Evolutionary conservation across 441 rosid species (phyloP).

Genomic region (Populus hybrid): DNA sequence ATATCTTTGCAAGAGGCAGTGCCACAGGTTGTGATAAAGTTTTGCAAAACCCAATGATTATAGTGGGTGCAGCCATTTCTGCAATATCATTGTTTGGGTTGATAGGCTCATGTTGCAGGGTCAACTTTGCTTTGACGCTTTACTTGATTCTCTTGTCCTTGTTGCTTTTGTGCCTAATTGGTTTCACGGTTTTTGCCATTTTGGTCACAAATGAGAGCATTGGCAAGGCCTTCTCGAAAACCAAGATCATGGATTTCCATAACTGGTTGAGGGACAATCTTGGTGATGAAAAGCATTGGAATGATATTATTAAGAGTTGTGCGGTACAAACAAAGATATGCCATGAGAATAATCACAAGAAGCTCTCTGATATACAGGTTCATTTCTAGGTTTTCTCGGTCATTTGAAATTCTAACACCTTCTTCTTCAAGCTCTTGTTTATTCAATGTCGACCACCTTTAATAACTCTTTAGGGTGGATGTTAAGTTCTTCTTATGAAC

Average conservation of each 20-base stretch:
- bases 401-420: too few relatives aligned
- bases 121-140: constrained; percentile 33
- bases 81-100: constrained; percentile 45
- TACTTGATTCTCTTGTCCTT: constrained; percentile 44
- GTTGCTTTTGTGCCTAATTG: constrained; percentile 33
- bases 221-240: constrained; percentile 33
- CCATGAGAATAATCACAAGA: constrained; percentile 3
- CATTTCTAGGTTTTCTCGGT: too few relatives aligned
- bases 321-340: constrained; percentile 43
- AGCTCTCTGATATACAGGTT: constrained; percentile 3
- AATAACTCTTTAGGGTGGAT: too few relatives aligned
- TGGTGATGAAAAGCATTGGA: constrained; percentile 46
- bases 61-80: constrained; percentile 31
- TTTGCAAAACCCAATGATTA: constrained; percentile 39
- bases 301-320: constrained; percentile 40
- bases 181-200: constrained; percentile 35
- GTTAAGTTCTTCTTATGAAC: too few relatives aligned
- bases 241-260: constrained; percentile 29
- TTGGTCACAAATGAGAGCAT: constrained; percentile 43
- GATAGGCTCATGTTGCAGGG: constrained; percentile 39
- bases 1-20: constrained; percentile 22
- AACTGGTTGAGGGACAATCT: constrained; percentile 48
- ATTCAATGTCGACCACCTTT: too few relatives aligned
- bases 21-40: constrained; percentile 40
- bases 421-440: too few relatives aligned